phyloP scores from a whole-genome alignment of 371 early-diverging fungal genomes.

The Funneliformis caledonium region DNA sequence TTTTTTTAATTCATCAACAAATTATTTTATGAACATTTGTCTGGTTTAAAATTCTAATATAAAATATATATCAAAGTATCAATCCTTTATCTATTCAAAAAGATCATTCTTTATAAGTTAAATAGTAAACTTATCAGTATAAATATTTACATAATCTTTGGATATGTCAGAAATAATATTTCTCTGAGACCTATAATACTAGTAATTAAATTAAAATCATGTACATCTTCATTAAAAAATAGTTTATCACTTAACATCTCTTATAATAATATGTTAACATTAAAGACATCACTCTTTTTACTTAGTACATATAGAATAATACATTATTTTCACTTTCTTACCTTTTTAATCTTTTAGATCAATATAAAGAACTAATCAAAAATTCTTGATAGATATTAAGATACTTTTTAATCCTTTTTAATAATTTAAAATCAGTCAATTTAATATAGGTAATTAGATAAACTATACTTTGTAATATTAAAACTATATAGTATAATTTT shows the following conservation, averaged over 20 bases:
- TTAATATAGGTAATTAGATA: too few species aligned
- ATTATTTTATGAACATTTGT: background rate
- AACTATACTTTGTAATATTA: too few species aligned
- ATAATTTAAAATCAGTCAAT: background rate
- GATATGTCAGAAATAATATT: background rate
- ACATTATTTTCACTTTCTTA: background rate
- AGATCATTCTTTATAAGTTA: too few species aligned
- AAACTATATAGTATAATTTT: too few species aligned
- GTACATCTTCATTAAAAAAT: conserved; percentile 9
- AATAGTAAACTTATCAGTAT: too few species aligned
- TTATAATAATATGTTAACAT: conserved; percentile 58
- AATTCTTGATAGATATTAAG: background rate
- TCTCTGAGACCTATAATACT: background rate
- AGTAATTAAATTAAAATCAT: too few species aligned
- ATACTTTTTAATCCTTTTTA: background rate
- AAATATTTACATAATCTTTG: background rate
- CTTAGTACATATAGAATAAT: conserved; percentile 50
- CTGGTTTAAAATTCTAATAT: background rate
- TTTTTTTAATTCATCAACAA: too few species aligned
- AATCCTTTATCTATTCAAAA: too few species aligned
- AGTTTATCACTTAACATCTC: conserved; percentile 52
- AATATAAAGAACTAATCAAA: background rate
- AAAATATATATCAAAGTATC: background rate
- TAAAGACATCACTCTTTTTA: conserved; percentile 55
- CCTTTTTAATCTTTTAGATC: background rate